Percentiles rank a stretch among this genome's conserved stretches.
These are phyloP conservation scores for Pseudopediastrum boryanum DNA, from an alignment of 139 green algal species.

Conservation along the genomic window DNA sequence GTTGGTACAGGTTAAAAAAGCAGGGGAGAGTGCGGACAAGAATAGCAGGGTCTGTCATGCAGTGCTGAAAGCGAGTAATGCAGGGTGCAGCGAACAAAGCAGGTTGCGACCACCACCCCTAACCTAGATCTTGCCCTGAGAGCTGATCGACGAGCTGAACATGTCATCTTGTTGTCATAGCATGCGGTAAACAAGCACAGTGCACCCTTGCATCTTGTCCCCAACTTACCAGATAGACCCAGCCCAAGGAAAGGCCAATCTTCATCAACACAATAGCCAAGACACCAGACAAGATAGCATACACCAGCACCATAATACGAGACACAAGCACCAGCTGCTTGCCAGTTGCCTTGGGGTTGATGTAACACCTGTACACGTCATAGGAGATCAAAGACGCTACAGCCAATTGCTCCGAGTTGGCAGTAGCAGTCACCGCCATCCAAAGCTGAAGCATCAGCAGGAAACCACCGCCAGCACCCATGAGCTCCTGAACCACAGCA, in stretches of 20 bases:
- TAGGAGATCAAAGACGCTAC: constrained; percentile 88
- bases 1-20: no score
- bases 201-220: no score
- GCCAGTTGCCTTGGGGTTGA: constrained; percentile 80
- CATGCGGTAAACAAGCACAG: no score
- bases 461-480: constrained; percentile 80
- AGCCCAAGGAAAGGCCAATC: constrained; percentile 76
- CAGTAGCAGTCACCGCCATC: constrained; percentile 90
- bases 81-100: no score
- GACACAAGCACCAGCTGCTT: constrained; percentile 77
- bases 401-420: constrained; percentile 88
- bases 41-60: no score
- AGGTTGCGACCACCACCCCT: no score
- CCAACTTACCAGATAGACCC: constrained; percentile 73
- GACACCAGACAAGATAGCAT: constrained; percentile 72
- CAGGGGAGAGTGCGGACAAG: no score
- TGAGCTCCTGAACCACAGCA: constrained; percentile 77
- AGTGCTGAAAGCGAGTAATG: no score
- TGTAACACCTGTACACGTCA: constrained; percentile 70
- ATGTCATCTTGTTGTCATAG: no score
- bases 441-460: constrained; percentile 85
- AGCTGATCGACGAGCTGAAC: no score
- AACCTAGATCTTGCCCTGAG: no score
- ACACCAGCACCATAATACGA: constrained; percentile 63
- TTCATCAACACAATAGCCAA: constrained; percentile 85